Percentiles rank a stretch among this genome's conserved stretches.
Evolutionary conservation across 148 eudicot genomes (phyloP).

Genomic region (Silene latifolia): DNA sequence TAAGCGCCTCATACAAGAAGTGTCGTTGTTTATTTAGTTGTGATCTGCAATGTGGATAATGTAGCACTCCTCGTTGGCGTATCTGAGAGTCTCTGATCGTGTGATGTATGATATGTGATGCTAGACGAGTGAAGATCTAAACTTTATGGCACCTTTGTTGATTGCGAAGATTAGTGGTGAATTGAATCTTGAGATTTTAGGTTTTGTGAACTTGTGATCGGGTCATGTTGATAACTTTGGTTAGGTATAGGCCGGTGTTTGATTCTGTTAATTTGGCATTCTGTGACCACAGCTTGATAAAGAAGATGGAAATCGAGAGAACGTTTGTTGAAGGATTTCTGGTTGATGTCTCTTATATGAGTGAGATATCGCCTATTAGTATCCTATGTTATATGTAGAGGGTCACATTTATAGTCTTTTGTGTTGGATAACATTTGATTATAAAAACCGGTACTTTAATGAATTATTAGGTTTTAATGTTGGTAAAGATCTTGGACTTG

Average conservation of each 20-base stretch:
- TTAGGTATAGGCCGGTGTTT: background rate
- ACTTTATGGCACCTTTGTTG: background rate
- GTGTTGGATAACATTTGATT: background rate
- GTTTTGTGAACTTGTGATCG: too few relatives aligned
- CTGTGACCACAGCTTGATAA: background rate
- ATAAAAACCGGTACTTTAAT: background rate
- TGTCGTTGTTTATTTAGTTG: background rate
- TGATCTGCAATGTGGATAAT: background rate
- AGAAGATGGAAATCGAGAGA: background rate
- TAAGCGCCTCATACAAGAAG: too few relatives aligned
- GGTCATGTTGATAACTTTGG: background rate
- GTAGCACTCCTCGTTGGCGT: background rate
- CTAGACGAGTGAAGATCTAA: background rate
- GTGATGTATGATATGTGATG: background rate
- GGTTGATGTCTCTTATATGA: too few relatives aligned
- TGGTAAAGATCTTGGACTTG: background rate
- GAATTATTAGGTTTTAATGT: background rate
- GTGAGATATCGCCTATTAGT: too few relatives aligned
- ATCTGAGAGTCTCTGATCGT: background rate
- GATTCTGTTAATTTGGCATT: background rate
- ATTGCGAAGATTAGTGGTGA: background rate
- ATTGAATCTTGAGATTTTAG: background rate
- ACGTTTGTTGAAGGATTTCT: background rate
- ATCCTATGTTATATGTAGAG: too few relatives aligned
- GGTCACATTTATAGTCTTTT: too few relatives aligned